Evolutionary conservation across 345 rosid genomes (phyloP), one percentile per base, ranked within the genome.

Genomic region (Hibiscus syriacus): DNA sequence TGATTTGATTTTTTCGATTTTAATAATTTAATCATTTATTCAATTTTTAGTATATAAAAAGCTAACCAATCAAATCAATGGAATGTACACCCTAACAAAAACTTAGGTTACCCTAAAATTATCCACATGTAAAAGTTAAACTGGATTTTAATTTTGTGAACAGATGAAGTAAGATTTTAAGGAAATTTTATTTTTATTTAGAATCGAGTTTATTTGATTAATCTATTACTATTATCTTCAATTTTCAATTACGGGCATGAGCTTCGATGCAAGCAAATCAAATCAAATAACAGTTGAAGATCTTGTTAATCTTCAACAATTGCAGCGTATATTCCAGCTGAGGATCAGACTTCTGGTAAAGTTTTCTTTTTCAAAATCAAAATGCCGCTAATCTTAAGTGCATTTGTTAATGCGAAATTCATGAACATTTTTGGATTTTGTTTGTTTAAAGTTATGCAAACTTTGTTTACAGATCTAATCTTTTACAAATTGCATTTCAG

Each of bases 301-400:
- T 57, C 17, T 32, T 41, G 34, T 60, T 60, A 48, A 10, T 36
- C 49, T 38, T 38, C 65, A 60, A 60, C 11, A 16, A 56, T 56
- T 56, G 36, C 39, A 8, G 36, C 9, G 29, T 19, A 20, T 14
- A 60, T 43, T 53, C 10, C 65, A 19, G 64, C 38, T 23, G 20
- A 27, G 27, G 64, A 57, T 69, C 54, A 14, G 27, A 69, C 27
- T 69, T 27, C 19, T 26, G 72, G 72, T 58, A 43, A 56, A 34
- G 6, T 13, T 26, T 9, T 14, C 16, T 23, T 36, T 60, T 36
- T 20, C 2, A 6, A 36, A 36, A 36, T 9, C 48, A 38, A 34
- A 36, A 60, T 60, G 48, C 48, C 17, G 27, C 27, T 60, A 59
- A 59, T 59, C 16, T 5, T 59, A 13, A 20, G 34, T 38, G 13